Evolutionary conservation across 1,284 basidiomycete genomes (phyloP), one percentile per base, ranked within the genome.

Genomic region (Anthracocystis setariae): DNA sequence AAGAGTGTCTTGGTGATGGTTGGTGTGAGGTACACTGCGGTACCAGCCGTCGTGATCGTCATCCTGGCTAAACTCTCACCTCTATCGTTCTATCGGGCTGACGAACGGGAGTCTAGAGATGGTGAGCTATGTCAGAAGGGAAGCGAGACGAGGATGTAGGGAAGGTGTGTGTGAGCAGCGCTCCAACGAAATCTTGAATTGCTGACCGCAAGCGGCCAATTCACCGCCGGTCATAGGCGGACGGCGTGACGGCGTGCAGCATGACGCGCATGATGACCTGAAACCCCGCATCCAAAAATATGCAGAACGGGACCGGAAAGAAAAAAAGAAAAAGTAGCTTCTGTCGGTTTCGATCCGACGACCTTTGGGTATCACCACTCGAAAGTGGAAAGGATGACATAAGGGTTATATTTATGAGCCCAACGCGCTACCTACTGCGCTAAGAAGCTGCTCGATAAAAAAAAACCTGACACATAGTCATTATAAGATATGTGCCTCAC

Each of bases 1-100:
- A 79, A 73, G 68, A 79, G 74, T 15, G 76, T 79, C 39, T 73
- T 73, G 38, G 81, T 60, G 32, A 82, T 71, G n/a, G 71, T 76
- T 3, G 81, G 81, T 23, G 81, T 60, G 8, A 81, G 64, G 38
- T 79, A 60, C 33, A 72, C 72, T 13, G 72, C 72, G 7, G 63
- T 53, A 32, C 75, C 76, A 20, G 66, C 56, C 17, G 79, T 81
- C 2, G 77, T 73, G 63, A 81, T 74, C 7, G 77, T 73, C 79
- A 81, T 81, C 29, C 12, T 29, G 7, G 29, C 29, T 29, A 12
- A 29, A 13, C 33, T 20, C 17, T 3, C 3, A 39, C 18, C 17
- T 59, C 32, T 20, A 3, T 48, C 2, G 10, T 25, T 8, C 40
- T 21, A 42, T 3, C 15, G 38, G 8, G 32, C 32, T 8, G 32